Base-by-base conservation (phyloP, 306 rosid genomes). In the Begonia peltatifolia region DNA sequence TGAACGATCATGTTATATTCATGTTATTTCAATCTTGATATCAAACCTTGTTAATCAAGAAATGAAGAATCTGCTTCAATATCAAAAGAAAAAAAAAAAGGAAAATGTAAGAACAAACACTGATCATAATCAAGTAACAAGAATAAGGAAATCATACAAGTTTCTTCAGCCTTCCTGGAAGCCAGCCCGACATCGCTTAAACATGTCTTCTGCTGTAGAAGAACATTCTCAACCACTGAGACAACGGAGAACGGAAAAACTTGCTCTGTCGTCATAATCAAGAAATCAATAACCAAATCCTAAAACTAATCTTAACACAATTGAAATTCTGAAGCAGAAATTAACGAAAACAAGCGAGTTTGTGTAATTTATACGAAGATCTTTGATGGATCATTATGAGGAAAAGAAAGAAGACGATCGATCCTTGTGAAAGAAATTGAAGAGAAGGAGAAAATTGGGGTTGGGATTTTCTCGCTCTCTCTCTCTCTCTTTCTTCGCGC, bases 161-260 rank as follows among this genome's bases (percentile, higher is more conserved):
- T 55, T 81, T 87, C 94, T 53, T 83, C 96, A 6, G 77, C 71
- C 61, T 70, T 87, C 60, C 92, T 79, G 1, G 88, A 75, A 49
- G 79, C 74, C 61, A 77, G 71, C 50, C 62, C 79, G 43, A 49
- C 9, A 15, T 71, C 82, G 36, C 55, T 66, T 6, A 58, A 46
- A 50, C 65, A 71, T 5, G 55, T 16, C 20, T 78, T 71, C 4
- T 83, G 76, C 43, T 75, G 79, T 38, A 79, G 87, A 74, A 92
- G 81, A 81, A 92, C 76, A 43, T 79, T 85, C 65, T 92, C 79
- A 9, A 92, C 75, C 61, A 86, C 68, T 57, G 99, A 83, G 63
- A 71, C 76, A 52, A 83, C 60, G 49, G 90, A 79, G 71, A 77
- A 79, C 50, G 94, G 68, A 63, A 74, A 65, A 14, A 20, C 65